phyloP scores from a whole-genome alignment of 2,329 filamentous ascomycete genomes.

The Colletotrichum noveboracense region DNA sequence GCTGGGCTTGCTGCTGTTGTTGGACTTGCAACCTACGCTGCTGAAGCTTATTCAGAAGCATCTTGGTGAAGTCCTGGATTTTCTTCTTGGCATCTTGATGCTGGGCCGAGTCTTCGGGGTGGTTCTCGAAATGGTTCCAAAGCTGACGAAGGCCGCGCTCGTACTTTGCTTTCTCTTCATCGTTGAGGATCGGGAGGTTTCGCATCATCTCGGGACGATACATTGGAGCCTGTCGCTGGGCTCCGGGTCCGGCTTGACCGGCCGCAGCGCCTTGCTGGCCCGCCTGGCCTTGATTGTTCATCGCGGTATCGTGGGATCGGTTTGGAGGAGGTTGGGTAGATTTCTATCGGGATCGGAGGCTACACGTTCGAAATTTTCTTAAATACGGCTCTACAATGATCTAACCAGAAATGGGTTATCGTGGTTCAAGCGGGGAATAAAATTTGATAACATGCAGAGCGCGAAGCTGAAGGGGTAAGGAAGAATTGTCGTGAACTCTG shows the following conservation, averaged over 20 bases:
- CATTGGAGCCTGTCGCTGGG: conserved; percentile 40
- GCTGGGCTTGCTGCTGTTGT: conserved; percentile 36
- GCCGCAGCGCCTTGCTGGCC: conserved; percentile 19
- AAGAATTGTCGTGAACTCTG: not conserved
- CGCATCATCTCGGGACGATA: conserved; percentile 59
- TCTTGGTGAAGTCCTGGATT: conserved; percentile 65
- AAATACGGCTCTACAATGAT: not conserved
- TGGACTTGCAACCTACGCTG: conserved; percentile 36
- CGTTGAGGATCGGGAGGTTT: conserved; percentile 52
- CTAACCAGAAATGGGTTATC: not conserved
- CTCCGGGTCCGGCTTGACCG: conserved; percentile 27
- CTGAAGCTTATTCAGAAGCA: conserved; percentile 59
- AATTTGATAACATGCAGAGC: not conserved
- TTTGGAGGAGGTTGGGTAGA: not conserved
- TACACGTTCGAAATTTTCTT: not conserved
- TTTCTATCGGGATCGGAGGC: not conserved
- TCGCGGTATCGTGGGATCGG: not conserved
- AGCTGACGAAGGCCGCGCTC: conserved; percentile 59
- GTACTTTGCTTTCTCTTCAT: conserved; percentile 64
- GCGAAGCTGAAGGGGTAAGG: not conserved
- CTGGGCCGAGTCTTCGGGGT: conserved; percentile 50
- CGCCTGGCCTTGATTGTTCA: conserved; percentile 24
- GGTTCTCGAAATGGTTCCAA: conserved; percentile 58
- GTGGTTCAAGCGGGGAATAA: not conserved
- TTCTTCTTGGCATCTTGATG: conserved; percentile 60